Evolutionary conservation across 1,284 basidiomycete species (phyloP), one percentile per base, ranked within the genome.

Genomic region (Ustilago curta): DNA sequence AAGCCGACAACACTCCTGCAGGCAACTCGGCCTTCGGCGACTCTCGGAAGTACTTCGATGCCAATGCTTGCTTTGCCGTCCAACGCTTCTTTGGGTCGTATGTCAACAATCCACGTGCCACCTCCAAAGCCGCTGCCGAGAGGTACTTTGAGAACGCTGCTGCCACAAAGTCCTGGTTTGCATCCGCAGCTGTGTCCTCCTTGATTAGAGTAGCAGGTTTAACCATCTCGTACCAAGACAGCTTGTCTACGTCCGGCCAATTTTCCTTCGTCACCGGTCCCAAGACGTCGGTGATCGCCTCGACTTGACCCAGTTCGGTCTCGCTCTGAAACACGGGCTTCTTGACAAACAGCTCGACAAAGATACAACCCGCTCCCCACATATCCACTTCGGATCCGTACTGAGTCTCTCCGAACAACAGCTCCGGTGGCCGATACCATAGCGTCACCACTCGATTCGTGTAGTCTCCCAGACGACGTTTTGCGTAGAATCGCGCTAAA

Each of bases 341-440:
- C 85, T 93, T 93, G 19, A 92, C 93, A 85, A 94, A 99, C 7
- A 99, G 88, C 85, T 99, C 97, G 39, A 99, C 89, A 91, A 99
- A 98, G 82, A 99, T 99, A 85, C 96, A 99, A 27, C 97, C 97
- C 12, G 96, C 97, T 83, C 95, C 97, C 97, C 97, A 99, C 91
- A 97, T 97, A 83, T 99, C 97, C n/a, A 99, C 96, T 82, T 97
- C 97, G 2, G 94, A 91, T 1, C 95, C 96, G 86, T 99, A 99
- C 21, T 94, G 90, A 2, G 97, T 99, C 50, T 95, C 94, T 18
- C 97, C 97, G 76, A 99, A 91, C 42, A 99, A 87, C 50, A 99
- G 88, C 85, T 99, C 97, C 4, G 96, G 97, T 5, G 94, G 93
- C 48, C 97, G 90, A 86, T 99, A 99, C 97, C 97, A 99, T 48